A percentile compares a stretch with the other conserved stretches of the same genome.
Conservation (phyloP, 257 asterid genomes). For the Catharanthus roseus region DNA sequence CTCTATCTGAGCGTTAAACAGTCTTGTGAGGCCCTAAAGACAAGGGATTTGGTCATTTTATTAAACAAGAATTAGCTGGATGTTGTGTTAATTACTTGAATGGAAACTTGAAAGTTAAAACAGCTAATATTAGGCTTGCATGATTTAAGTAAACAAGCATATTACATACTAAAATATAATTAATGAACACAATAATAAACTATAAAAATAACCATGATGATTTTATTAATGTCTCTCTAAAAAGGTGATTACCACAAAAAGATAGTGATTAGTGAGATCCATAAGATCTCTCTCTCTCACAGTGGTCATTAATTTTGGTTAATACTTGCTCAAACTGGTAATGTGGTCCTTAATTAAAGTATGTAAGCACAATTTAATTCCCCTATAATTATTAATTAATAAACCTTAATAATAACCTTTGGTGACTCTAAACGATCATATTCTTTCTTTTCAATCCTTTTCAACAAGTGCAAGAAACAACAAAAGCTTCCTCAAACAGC, state of each 20-base stretch:
- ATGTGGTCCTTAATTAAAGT: slow-evolving; percentile 44
- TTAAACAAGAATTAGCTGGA: slow-evolving; percentile 5
- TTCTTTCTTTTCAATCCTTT: slow-evolving; percentile 26
- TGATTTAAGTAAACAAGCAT: not conserved
- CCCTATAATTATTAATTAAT: slow-evolving; percentile 1
- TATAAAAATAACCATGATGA: not conserved
- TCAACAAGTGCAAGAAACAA: slow-evolving; percentile 23
- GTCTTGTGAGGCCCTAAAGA: no score
- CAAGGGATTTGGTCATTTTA: no score
- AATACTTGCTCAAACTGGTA: slow-evolving; percentile 19
- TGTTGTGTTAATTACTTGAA: not conserved
- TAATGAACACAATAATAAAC: not conserved
- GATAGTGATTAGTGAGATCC: slow-evolving; percentile 28
- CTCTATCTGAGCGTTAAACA: no score
- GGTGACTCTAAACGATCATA: slow-evolving; percentile 38
- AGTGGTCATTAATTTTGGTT: not conserved
- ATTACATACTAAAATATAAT: not conserved
- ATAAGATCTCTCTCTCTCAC: slow-evolving; percentile 29
- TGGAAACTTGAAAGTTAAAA: not conserved
- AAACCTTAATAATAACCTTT: slow-evolving; percentile 38
- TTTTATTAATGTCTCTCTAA: slow-evolving; percentile 4
- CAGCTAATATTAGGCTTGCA: slow-evolving; percentile 5
- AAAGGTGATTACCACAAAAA: slow-evolving; percentile 28
- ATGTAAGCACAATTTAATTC: not conserved
- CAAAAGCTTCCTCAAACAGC: slow-evolving; percentile 32